Base-by-base conservation (phyloP, 2,329 filamentous ascomycete species). In the Penicillium olsonii region DNA sequence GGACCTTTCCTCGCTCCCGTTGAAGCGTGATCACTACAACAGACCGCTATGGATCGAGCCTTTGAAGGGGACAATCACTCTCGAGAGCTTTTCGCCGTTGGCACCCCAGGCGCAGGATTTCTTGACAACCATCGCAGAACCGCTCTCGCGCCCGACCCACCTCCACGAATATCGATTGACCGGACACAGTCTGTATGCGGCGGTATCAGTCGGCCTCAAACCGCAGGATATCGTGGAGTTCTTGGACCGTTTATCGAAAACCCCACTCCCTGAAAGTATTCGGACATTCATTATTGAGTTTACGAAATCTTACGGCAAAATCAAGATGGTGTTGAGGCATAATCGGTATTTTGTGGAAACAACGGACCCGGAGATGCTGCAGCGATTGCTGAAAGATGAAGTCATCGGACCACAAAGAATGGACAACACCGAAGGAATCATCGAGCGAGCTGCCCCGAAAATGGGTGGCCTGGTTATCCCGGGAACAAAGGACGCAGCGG, bases 311-410 rank as follows among this genome's bases (percentile, higher is more conserved):
- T 97, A 94, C 67, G 94, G 94, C 57, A 97, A 96, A 72, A 91
- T 96, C 47, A 94, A 96, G 70, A 83, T 97, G 45, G 94, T 97
- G 37, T 73, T 97, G 55, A 95, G 96, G 70, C 88, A 96, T 63
- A 97, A 92, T 55, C 88, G 90, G 58, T 96, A 95, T 71, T 96
- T 88, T 61, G 85, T 97, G 53, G 94, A 99, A 72, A 96, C 89
- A 63, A 87, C 88, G 17, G 92, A 97, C 69, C 87, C 91, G 11
- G 80, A 85, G 10, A 88, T 96, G 67, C 78, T 97, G 49, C 90
- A 96, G 69, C 87, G 82, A 64, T 79, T 97, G n/a, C 78, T 97
- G 29, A 85, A 88, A 64, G 92, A 97, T 68, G 80, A 84, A 12
- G 82, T 89, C 44, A 95, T 99, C 50, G 87, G 89, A 0, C 82